Base-by-base conservation (phyloP, 352 stramenopile species). In the Pythium coloratum region DNA sequence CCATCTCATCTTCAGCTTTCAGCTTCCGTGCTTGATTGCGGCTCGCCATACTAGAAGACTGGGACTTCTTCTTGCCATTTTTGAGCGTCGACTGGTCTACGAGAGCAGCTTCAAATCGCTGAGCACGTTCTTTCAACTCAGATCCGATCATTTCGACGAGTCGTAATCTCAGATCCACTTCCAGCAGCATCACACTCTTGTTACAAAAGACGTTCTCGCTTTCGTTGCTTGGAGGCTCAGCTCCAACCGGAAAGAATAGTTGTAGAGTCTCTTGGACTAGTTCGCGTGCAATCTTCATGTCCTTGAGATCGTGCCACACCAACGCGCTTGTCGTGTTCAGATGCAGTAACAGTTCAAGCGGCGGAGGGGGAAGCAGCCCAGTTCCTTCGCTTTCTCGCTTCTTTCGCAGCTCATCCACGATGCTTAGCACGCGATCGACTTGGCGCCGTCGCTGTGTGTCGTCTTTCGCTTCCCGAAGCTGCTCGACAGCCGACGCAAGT, bases 381-480 rank as follows among this genome's bases (percentile, higher is more conserved):
- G 9, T 16, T 2, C n/a, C 36, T 9, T 2, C 38, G 1, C 18
- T n/a, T 34, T 62, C 10, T 14, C 34, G 46, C 33, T 67, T 6
- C 28, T 51, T 12, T 0, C 54, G 12, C 3, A 50, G 55, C 4
- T 20, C 30, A 1, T 62, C 53, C 10, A 73, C 10, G 1, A 53
- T 32, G 10, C 6, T 9, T 0, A 82, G 49, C 30, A 74, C 73
- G 0, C 67, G 66, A 20, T 60, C 50, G 14, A 85, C 38, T 14
- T 62, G 70, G 16, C 53, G 57, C 38, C 55, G 47, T 26, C 79
- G 72, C 24, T 79, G 75, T 0, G 72, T 61, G 2, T 26, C 50
- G 32, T 95, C 85, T 33, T 88, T 89, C 18, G 62, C 71, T 9
- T 93, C 88, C 63, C 86, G 85, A 5, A 90, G 66, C 51, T 95